Evolutionary conservation across 805 yeast species (phyloP).

Genomic region (Saccharomyces kudriavzevii): DNA sequence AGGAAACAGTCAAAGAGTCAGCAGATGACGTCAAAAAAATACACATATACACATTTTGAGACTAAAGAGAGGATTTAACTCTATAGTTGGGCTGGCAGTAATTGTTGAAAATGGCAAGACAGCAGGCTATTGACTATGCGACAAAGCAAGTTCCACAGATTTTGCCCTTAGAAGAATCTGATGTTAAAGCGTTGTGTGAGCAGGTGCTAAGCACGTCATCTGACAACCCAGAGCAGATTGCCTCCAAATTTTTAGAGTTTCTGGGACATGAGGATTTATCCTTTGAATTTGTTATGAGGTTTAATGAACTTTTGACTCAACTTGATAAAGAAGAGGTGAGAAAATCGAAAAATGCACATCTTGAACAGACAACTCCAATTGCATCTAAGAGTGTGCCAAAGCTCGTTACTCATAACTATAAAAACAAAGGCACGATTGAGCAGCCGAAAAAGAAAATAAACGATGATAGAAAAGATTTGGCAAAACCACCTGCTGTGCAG

Average conservation of each 20-base stretch:
- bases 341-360: background rate
- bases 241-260: constrained; percentile 25
- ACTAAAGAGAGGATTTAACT: background rate
- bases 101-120: constrained; percentile 18
- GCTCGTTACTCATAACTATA: background rate
- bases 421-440: background rate
- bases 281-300: constrained; percentile 25
- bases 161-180: constrained; percentile 25
- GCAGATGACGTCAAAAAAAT: background rate
- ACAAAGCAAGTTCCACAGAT: constrained; percentile 23
- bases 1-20: background rate
- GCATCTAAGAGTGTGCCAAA: background rate
- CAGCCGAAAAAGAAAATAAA: background rate
- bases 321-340: background rate
- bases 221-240: constrained; percentile 20
- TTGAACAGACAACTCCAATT: background rate
- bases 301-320: constrained; percentile 18
- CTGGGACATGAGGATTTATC: constrained; percentile 28
- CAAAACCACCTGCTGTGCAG: background rate
- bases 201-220: constrained; percentile 17
- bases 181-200: constrained; percentile 21
- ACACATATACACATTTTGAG: background rate
- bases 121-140: constrained; percentile 26
- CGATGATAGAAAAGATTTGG: background rate
- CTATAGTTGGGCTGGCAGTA: background rate